Conservation (phyloP, 2,329 filamentous ascomycete genomes). For the Diaporthe eres region DNA sequence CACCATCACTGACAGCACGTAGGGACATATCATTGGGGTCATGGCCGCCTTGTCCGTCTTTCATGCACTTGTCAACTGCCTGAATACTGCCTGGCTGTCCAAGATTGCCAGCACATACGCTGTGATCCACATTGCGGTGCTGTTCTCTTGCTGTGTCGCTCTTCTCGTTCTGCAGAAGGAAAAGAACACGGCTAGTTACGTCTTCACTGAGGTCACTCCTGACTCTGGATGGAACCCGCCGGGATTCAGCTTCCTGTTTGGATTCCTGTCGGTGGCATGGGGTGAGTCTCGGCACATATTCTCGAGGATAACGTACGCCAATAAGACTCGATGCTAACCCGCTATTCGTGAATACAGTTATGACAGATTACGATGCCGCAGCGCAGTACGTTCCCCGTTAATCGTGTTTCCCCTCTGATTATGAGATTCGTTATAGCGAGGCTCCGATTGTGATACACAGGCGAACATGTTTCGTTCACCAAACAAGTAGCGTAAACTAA, state of each 20-base stretch:
- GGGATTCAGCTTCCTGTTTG: constrained; percentile 68
- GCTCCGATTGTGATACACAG: neutral
- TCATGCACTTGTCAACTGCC: constrained; percentile 64
- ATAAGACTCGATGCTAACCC: neutral
- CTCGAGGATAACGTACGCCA: accelerated
- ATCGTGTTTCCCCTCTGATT: accelerated
- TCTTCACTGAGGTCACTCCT: constrained; percentile 65
- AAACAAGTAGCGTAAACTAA: neutral
- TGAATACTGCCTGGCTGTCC: constrained; percentile 69
- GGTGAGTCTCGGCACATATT: constrained; percentile 51
- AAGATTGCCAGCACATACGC: constrained; percentile 69
- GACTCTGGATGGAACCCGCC: constrained; percentile 65
- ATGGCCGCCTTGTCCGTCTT: constrained; percentile 67
- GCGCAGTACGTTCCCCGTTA: constrained; percentile 23
- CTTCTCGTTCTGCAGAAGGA: constrained; percentile 63
- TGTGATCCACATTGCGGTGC: constrained; percentile 65
- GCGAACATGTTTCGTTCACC: too few relatives aligned
- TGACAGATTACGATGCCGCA: constrained; percentile 43
- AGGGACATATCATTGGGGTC: constrained; percentile 62
- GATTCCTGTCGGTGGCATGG: constrained; percentile 69
- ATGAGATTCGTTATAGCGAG: neutral
- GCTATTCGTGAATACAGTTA: neutral
- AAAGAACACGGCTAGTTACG: constrained; percentile 65
- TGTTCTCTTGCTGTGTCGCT: constrained; percentile 64
- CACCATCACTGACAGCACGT: neutral